These are phyloP conservation scores for Triticum turgidum DNA, from an alignment of 176 grass and related monocot genomes.

Conservation along the genomic window DNA sequence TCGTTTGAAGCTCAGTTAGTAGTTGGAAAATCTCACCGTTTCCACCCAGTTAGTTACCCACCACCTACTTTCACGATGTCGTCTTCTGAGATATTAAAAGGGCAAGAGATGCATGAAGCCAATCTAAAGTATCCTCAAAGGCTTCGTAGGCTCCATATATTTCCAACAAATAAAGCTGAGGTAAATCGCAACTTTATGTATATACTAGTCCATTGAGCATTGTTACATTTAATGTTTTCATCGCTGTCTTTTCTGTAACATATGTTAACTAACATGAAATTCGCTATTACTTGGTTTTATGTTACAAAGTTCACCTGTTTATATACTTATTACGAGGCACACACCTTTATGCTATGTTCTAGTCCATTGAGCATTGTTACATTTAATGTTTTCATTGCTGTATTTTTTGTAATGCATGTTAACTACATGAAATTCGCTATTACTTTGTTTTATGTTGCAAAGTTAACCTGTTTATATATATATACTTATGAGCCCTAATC, in stretches of 20 bases:
- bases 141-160: conserved; percentile 81
- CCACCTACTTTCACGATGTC: conserved; percentile 35
- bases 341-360: background rate
- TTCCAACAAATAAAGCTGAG: conserved; percentile 87
- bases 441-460: conserved; percentile 14
- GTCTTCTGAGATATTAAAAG: conserved; percentile 65
- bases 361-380: conserved; percentile 4
- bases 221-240: conserved; percentile 5
- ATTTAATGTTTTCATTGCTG: conserved; percentile 6
- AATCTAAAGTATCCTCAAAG: conserved; percentile 87
- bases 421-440: background rate
- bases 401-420: conserved; percentile 1
- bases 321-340: background rate
- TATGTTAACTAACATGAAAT: conserved; percentile 7
- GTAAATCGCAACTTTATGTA: conserved; percentile 42
- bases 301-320: conserved; percentile 7
- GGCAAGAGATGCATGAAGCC: conserved; percentile 82
- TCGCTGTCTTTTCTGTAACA: background rate
- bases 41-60: conserved; percentile 72
- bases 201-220: conserved; percentile 19
- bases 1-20: conserved; percentile 94
- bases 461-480: background rate
- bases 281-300: background rate
- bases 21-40: conserved; percentile 70
- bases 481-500: conserved; percentile 29